Base-by-base conservation (phyloP, 2,329 filamentous ascomycete species). In the Kalmusia sp. region DNA sequence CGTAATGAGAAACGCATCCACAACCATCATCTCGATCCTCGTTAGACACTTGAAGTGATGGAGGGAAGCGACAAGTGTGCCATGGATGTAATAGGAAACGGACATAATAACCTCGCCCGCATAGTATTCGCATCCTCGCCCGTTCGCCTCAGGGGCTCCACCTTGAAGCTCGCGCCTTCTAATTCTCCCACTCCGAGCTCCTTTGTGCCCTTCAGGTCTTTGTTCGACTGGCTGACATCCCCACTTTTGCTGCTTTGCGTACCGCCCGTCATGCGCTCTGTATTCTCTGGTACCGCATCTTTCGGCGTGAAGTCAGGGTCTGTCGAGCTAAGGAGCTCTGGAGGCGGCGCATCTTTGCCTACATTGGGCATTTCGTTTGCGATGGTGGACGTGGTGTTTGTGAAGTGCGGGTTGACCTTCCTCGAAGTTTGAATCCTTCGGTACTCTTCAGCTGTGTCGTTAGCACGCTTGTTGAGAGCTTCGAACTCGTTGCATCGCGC, bases 51-150 rank as follows among this genome's bases (percentile, higher is more conserved):
- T 25, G 25, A 6, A 22, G 21, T 43, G 21, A 46, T 40, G 30
- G 33, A 27, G 47, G 30, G 40, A 43, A 31, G 44, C 21, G 28
- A 45, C 31, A 45, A 34, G 35, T 27, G 33, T 53, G 40, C 22
- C 44, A 30, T 34, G 40, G 44, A 45, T 38, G 48, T 48, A 56
- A 57, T 54, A 55, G 63, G 55, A 59, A 65, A 79, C 80, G 68
- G 68, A 84, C 88, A 91, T 77, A 90, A 81, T 70, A 99, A 85
- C 61, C 95, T 87, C 34, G 95, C 93, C 64, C 93, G 87, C 86
- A 90, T 96, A 30, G 93, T 99, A 64, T 85, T 83, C 40, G 84
- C 79, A 77, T 95, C 90, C 77, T 99, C 95, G 67, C 92, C 92
- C 7, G 84, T 84, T 45, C 95, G 85, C 56, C 90, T 86, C 62